Conservation (phyloP, 2,329 filamentous ascomycete genomes). For the Cryphonectria japonica region DNA sequence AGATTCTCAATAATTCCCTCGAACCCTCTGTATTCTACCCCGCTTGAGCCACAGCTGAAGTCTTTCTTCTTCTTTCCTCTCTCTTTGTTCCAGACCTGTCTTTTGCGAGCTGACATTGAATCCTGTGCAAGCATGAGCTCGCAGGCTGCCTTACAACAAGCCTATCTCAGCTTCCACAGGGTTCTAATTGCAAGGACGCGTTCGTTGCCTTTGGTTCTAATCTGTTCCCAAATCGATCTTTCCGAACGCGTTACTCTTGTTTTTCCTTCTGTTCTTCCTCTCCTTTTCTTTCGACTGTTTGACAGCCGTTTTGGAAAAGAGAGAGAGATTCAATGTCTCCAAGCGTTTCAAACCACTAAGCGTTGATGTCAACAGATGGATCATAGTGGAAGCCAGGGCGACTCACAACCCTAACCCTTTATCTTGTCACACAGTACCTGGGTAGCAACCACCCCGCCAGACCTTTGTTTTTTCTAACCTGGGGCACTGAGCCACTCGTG, state of each 20-base stretch:
- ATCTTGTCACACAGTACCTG: not conserved
- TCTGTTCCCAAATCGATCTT: not conserved
- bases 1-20: not conserved
- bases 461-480: not conserved
- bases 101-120: not conserved
- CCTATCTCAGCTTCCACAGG: too few relatives aligned
- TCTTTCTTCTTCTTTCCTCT: too few relatives aligned
- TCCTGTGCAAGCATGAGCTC: too few relatives aligned
- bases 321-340: not conserved
- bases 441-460: too few relatives aligned
- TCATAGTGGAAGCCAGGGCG: not conserved
- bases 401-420: not conserved
- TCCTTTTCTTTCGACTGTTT: not conserved
- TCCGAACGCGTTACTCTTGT: not conserved
- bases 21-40: not conserved
- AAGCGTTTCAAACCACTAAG: not conserved
- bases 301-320: too few relatives aligned
- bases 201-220: not conserved
- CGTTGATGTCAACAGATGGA: not conserved
- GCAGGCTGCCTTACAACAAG: too few relatives aligned
- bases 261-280: not conserved
- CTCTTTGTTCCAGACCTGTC: not conserved
- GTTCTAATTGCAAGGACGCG: not conserved
- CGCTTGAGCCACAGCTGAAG: not conserved
- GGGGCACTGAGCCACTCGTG: not conserved